These are phyloP conservation scores for Macrocybe gigantea DNA, from an alignment of 768 basidiomycete species.

Conservation along the genomic window DNA sequence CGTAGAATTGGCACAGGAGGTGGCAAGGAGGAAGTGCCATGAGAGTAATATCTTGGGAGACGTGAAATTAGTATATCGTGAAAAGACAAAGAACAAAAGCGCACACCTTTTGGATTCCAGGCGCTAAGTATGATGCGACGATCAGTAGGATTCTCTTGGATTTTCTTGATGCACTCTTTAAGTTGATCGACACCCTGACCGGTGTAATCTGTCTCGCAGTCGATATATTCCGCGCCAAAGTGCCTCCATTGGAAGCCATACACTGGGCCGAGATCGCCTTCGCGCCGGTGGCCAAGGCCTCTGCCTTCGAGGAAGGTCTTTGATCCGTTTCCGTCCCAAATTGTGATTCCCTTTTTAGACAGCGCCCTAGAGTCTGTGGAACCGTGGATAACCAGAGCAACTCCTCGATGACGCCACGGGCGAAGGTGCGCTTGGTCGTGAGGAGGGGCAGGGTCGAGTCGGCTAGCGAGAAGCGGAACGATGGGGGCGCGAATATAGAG, in stretches of 20 bases:
- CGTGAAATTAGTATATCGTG: background rate
- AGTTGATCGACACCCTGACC: constrained; percentile 93
- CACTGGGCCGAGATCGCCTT: constrained; percentile 93
- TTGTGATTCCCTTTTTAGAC: constrained; percentile 79
- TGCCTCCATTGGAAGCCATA: constrained; percentile 98
- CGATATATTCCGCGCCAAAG: constrained; percentile 80
- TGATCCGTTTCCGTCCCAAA: constrained; percentile 97
- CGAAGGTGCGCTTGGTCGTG: constrained; percentile 93
- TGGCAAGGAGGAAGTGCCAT: constrained; percentile 99
- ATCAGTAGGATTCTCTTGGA: constrained; percentile 90
- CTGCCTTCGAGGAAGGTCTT: constrained; percentile 80
- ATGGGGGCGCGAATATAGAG: constrained; percentile 87
- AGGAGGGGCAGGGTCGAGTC: constrained; percentile 76
- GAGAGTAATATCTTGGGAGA: constrained; percentile 65
- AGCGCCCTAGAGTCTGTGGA: constrained; percentile 76
- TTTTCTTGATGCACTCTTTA: constrained; percentile 82
- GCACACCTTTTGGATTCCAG: constrained; percentile 94
- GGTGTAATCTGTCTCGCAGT: constrained; percentile 70
- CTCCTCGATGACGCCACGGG: constrained; percentile 88
- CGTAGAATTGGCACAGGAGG: constrained; percentile 99
- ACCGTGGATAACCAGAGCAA: constrained; percentile 88
- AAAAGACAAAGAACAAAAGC: background rate
- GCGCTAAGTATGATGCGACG: constrained; percentile 91
- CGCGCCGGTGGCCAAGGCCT: constrained; percentile 77
- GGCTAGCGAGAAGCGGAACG: constrained; percentile 83